phyloP scores from a whole-genome alignment of 78 protist species.

The Isochrysis galbana region DNA sequence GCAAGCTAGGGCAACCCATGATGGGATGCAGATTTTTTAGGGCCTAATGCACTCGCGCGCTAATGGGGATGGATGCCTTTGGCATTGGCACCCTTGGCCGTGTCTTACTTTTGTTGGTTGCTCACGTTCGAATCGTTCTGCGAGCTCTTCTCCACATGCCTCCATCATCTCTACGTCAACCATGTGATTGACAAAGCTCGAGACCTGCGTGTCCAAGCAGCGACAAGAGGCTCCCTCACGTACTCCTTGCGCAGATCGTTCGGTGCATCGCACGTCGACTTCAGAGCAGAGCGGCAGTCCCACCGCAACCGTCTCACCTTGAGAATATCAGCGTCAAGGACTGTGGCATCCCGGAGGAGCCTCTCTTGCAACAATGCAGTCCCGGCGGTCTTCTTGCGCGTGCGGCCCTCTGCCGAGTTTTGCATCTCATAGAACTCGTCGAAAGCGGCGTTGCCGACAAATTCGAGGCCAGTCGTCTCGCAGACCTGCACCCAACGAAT shows the following conservation, averaged over 20 bases:
- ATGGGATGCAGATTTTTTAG: too few species aligned
- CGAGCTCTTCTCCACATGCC: constrained; percentile 16
- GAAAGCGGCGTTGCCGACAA: background rate
- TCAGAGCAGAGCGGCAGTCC: too few species aligned
- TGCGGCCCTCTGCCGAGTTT: background rate
- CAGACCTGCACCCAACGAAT: too few species aligned
- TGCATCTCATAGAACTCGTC: background rate
- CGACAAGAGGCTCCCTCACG: too few species aligned
- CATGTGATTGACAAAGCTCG: background rate
- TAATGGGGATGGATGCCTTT: too few species aligned
- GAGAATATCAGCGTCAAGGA: background rate
- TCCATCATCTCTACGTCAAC: constrained; percentile 9
- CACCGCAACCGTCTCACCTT: too few species aligned
- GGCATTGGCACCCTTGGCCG: too few species aligned
- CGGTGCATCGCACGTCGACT: too few species aligned
- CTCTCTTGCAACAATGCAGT: background rate
- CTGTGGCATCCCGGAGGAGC: background rate
- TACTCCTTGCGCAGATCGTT: too few species aligned
- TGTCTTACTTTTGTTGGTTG: background rate
- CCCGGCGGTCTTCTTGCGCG: background rate
- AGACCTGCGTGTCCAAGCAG: background rate
- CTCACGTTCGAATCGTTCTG: background rate
- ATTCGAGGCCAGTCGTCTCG: background rate
- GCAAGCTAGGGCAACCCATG: background rate
- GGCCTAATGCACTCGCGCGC: too few species aligned